These are phyloP conservation scores for Podospora appendiculata DNA, from an alignment of 495 filamentous ascomycete species.

Conservation along the genomic window DNA sequence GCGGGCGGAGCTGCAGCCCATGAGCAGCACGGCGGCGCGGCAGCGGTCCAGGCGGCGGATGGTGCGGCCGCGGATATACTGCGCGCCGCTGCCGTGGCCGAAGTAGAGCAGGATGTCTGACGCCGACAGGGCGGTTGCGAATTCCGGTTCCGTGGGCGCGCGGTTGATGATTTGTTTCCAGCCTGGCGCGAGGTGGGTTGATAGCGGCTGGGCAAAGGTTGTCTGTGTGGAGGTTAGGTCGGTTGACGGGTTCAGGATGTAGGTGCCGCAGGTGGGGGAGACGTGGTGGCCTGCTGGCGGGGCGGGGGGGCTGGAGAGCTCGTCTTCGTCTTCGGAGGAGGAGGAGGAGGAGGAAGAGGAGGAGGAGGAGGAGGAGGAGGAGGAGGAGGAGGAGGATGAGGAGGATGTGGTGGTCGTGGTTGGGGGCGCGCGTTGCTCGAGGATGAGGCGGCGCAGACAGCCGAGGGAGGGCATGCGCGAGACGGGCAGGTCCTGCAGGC, in stretches of 20 bases:
- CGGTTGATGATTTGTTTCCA: slow-evolving; percentile 63
- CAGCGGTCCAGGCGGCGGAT: slow-evolving; percentile 70
- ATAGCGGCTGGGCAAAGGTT: slow-evolving; percentile 58
- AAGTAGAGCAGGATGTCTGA: slow-evolving; percentile 81
- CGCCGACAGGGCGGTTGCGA: slow-evolving; percentile 51
- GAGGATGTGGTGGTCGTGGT: background rate
- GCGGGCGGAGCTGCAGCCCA: slow-evolving; percentile 81
- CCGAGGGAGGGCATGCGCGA: slow-evolving; percentile 78
- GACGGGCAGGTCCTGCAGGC: slow-evolving; percentile 68
- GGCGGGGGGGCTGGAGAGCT: background rate
- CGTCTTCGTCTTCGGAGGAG: background rate
- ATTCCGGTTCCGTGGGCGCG: slow-evolving; percentile 68
- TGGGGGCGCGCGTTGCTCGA: slow-evolving; percentile 20
- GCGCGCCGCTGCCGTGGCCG: slow-evolving; percentile 90
- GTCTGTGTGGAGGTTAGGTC: slow-evolving; percentile 71
- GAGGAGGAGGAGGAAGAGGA: background rate
- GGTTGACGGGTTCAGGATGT: slow-evolving; percentile 78
- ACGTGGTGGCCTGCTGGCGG: slow-evolving; percentile 41
- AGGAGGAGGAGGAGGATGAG: background rate
- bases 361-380: slow-evolving; percentile 6
- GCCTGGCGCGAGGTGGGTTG: slow-evolving; percentile 24
- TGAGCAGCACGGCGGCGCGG: slow-evolving; percentile 64
- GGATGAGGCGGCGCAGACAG: slow-evolving; percentile 53
- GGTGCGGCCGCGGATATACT: slow-evolving; percentile 77
- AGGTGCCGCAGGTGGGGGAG: slow-evolving; percentile 56